These are phyloP conservation scores for Pyricularia pennisetigena DNA, from an alignment of 2,329 filamentous ascomycete species.

Conservation along the genomic window DNA sequence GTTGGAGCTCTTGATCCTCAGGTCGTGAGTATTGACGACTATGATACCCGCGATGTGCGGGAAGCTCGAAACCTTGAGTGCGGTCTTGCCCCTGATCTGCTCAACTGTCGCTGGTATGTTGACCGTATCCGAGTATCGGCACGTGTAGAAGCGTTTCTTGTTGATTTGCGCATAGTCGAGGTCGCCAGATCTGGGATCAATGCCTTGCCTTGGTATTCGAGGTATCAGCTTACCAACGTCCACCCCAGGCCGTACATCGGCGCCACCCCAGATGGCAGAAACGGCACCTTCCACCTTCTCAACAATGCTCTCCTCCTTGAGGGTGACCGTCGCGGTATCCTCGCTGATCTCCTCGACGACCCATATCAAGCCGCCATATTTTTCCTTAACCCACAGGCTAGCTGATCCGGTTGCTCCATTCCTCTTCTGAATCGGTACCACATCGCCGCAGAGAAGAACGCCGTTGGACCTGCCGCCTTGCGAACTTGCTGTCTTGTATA, in stretches of 20 bases:
- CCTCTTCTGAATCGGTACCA: conserved; percentile 95
- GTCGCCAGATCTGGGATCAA: conserved; percentile 58
- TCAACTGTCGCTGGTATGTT: conserved; percentile 80
- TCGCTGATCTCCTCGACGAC: conserved; percentile 96
- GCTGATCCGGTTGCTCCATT: conserved; percentile 88
- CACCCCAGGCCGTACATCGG: conserved; percentile 54
- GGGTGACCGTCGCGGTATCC: conserved; percentile 67
- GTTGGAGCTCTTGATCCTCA: conserved; percentile 86
- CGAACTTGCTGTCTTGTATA: conserved; percentile 47
- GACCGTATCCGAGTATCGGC: conserved; percentile 63
- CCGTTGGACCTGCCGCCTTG: conserved; percentile 65
- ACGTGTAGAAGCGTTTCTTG: conserved; percentile 72
- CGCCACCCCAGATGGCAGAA: conserved; percentile 77
- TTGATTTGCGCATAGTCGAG: conserved; percentile 70
- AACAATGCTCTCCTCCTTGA: conserved; percentile 71
- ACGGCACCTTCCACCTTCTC: conserved; percentile 63
- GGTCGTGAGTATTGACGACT: conserved; percentile 68
- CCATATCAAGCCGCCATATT: conserved; percentile 89
- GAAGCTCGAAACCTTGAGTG: conserved; percentile 83
- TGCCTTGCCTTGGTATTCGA: conserved; percentile 67
- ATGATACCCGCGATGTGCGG: conserved; percentile 97
- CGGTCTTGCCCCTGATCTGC: conserved; percentile 56
- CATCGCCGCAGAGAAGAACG: conserved; percentile 88
- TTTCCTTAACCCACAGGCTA: conserved; percentile 98
- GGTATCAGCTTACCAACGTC: conserved; percentile 74